Percentiles rank a stretch among this genome's conserved stretches.
Conservation (phyloP, 2,329 filamentous ascomycete species). For the Phialemonium atrogriseum region DNA sequence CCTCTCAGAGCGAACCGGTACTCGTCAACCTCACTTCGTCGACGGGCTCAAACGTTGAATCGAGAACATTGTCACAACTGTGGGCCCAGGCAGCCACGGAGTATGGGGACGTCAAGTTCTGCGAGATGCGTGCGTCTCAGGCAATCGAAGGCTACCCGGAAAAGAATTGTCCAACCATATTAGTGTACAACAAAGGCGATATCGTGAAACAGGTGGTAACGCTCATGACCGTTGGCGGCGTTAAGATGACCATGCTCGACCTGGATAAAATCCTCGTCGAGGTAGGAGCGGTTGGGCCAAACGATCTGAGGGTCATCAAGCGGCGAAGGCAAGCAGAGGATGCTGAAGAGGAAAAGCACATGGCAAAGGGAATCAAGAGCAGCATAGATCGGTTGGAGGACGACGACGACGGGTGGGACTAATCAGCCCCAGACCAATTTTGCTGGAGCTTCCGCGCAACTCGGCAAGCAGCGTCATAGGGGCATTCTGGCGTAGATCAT, state of each 20-base stretch:
- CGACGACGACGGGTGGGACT: constrained; percentile 23
- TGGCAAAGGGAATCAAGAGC: constrained; percentile 34
- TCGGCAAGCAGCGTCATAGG: too few species aligned
- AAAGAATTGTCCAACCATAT: constrained; percentile 84
- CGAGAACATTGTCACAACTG: constrained; percentile 70
- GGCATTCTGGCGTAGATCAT: too few species aligned
- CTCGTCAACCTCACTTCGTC: constrained; percentile 78
- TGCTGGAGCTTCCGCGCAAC: too few species aligned
- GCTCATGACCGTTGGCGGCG: constrained; percentile 67
- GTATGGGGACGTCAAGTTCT: constrained; percentile 95
- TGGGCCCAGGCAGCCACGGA: constrained; percentile 79
- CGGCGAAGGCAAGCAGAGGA: constrained; percentile 52
- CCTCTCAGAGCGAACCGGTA: constrained; percentile 60
- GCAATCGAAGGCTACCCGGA: constrained; percentile 97
- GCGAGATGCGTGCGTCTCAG: constrained; percentile 83
- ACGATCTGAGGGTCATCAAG: constrained; percentile 69
- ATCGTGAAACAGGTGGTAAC: constrained; percentile 92
- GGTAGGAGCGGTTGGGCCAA: constrained; percentile 68
- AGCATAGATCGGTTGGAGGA: constrained; percentile 12
- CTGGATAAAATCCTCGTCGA: constrained; percentile 76
- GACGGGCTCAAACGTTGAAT: constrained; percentile 74
- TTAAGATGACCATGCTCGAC: constrained; percentile 61
- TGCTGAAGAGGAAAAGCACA: constrained; percentile 47
- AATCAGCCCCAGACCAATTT: too few species aligned
- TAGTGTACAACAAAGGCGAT: constrained; percentile 88